Base-by-base conservation (phyloP, 768 basidiomycete species). In the Boletus bicolor region DNA sequence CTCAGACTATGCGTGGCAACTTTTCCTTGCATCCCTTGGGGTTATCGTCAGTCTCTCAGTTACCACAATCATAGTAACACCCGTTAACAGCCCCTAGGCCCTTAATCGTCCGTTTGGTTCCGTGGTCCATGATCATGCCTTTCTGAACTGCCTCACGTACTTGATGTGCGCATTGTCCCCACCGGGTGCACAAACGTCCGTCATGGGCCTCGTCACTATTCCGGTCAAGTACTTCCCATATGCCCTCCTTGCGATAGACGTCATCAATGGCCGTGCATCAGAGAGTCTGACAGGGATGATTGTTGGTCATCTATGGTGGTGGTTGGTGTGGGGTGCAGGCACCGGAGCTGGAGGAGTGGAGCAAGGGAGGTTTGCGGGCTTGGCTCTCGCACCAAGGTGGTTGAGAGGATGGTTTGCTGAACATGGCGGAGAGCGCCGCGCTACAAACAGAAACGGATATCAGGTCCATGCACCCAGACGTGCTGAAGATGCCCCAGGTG, bases 251-350 rank as follows among this genome's bases (percentile, higher is more conserved):
- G 82, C 66, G 37, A 71, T 95, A 64, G 93, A 94, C 69, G 67
- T 89, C 45, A 66, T 93, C 63, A 77, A 78, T 56, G 83, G 73
- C 11, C 88, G 87, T 4, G 87, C 85, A 5, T 80, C 82, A 7
- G 64, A 75, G 28, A 74, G 79, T 26, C 67, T 91, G 46, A 84
- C 85, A 0, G 93, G 93, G 8, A 79, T 87, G 35, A 77, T 90
- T 34, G 80, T 86, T 3, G 92, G 92, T 0, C 91, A 94, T 66
- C 67, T 82, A 9, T 93, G 90, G 88, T 91, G 86, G 84, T 89
- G 84, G 85, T 66, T 74, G 26, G 77, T 90, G 8, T 85, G 84
- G 78, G 80, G 82, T 26, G 54, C 68, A 9, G 73, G 74, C 34
- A 73, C 69, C 17, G 66, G 76, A n/a, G 77, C 67, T 63, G 64